Evolutionary conservation across 805 yeast species (phyloP).

Genomic region (Diddensiella transvaalensis): DNA sequence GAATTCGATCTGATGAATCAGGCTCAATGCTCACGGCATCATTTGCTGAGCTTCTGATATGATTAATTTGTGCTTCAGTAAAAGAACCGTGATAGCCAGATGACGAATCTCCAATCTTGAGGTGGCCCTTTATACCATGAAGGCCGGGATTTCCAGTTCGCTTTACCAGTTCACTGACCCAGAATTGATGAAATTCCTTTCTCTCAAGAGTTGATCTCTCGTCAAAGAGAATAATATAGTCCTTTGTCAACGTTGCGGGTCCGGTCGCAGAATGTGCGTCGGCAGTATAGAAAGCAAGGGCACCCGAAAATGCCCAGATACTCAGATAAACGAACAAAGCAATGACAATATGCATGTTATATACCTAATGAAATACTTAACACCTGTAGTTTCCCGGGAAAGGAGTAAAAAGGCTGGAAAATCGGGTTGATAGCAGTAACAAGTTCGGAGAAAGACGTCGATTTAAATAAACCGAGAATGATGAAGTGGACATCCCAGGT

Average conservation of each 20-base stretch:
- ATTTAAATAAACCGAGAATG: no score
- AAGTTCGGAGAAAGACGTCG: no score
- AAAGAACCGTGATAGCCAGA: conserved; percentile 47
- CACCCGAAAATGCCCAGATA: no score
- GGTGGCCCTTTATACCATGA: conserved; percentile 20
- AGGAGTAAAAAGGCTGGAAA: no score
- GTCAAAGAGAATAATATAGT: conserved; percentile 20
- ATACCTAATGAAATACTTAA: no score
- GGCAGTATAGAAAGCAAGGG: no score
- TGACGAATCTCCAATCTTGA: conserved; percentile 31
- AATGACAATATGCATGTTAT: no score
- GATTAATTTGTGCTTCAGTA: conserved; percentile 40
- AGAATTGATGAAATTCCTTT: conserved; percentile 11
- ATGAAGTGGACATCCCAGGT: no score
- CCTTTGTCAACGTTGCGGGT: not conserved
- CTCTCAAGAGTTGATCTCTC: not conserved
- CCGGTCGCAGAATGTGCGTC: not conserved
- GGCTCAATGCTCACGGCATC: conserved; percentile 59
- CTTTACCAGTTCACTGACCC: conserved; percentile 14
- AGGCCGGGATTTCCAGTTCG: conserved; percentile 5
- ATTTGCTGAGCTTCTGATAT: conserved; percentile 45
- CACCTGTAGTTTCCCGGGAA: no score
- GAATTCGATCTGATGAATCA: conserved; percentile 67
- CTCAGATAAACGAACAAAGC: no score
- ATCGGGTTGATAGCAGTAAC: no score